Base-by-base conservation (phyloP, 805 yeast genomes). In the Starmerella bacillaris region DNA sequence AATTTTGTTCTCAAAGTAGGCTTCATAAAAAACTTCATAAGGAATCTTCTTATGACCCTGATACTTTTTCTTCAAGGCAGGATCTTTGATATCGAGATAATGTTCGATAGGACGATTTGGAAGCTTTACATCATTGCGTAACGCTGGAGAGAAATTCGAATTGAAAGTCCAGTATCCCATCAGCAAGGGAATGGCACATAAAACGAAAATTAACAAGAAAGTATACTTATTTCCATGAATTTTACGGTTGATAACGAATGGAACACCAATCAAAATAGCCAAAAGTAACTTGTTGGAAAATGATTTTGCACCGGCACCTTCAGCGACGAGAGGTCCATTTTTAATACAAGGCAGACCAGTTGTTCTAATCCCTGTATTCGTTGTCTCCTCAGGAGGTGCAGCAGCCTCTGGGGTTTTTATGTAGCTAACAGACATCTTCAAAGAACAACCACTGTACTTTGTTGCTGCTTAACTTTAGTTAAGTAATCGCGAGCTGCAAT, bases 1-100 rank as follows among this genome's bases (percentile, higher is more conserved):
- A 36, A 82, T 93, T 58, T 80, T 78, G 50, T 74, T 74, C 37
- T 67, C 83, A 55, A 82, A 82, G 59, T 70, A 83, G 47, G 78
- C 67, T 59, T 82, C 89, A 53, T 77, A 84, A 74, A 83, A 82
- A 12, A 92, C 78, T 59, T 80, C 93, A 72, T 78, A 75, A 48
- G 94, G 93, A 50, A 82, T 78, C 61, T 83, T 82, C 51, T 65
- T 62, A 47, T 62, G 53, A 41, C 92, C 93, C 33, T 60, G 59
- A 61, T 80, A 80, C 59, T 75, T 74, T 30, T 63, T 61, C 47
- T 70, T 70, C 42, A 77, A 63, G 46, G 64, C 78, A 2, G 68
- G 71, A 45, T 77, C 77, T 57, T 79, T 86, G 67, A 75, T 82
- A 48, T 76, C 80, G 47, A 82, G 62, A 58, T 83, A 82, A 57